Evolutionary conservation across 345 rosid species (phyloP).

Genomic region (Acer saccharum): DNA sequence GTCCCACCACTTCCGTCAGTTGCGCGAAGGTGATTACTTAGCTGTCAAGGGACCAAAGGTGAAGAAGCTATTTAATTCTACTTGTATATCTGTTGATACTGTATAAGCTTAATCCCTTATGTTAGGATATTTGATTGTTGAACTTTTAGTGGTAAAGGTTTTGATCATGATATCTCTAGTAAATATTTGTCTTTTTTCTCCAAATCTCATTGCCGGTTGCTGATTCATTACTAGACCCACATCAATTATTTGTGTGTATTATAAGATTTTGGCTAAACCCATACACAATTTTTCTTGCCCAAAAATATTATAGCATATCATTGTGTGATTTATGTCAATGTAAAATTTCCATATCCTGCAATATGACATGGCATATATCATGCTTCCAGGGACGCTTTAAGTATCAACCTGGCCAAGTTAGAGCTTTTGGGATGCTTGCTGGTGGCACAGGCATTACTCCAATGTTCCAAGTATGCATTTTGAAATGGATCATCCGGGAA

Average conservation of each 20-base stretch:
- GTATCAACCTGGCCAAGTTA: conserved; percentile 63
- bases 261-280: not conserved
- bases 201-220: not conserved
- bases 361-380: not conserved
- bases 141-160: not conserved
- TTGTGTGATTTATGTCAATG: not conserved
- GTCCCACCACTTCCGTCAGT: conserved; percentile 70
- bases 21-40: conserved; percentile 58
- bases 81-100: not conserved
- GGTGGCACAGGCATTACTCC: conserved; percentile 83
- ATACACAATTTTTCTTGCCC: not conserved
- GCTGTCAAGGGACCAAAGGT: conserved; percentile 81
- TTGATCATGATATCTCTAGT: not conserved
- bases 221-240: not conserved
- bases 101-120: not conserved
- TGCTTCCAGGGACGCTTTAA: conserved; percentile 60
- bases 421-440: conserved; percentile 73
- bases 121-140: not conserved
- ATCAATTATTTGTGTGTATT: not conserved
- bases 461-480: conserved; percentile 58
- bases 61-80: not conserved
- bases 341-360: not conserved
- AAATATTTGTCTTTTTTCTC: not conserved
- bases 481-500: not conserved
- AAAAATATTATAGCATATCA: not conserved